Evolutionary conservation across 2,329 filamentous ascomycete genomes (phyloP).

Genomic region (Fusarium albosuccineum): DNA sequence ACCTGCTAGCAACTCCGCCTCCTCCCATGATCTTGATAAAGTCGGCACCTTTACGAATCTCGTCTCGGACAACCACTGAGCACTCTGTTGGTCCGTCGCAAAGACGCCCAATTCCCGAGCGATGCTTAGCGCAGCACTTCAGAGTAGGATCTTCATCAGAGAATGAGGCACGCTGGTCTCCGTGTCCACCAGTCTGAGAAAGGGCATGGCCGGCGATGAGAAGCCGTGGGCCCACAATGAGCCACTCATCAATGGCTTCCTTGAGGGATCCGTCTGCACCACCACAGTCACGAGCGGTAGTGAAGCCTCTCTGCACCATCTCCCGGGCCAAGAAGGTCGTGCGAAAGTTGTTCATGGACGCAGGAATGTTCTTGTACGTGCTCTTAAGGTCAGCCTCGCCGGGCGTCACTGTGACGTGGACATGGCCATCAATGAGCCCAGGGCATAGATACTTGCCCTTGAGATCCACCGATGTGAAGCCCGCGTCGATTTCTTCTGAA

Average conservation of each 20-base stretch:
- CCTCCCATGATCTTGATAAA: conserved; percentile 73
- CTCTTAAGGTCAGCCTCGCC: conserved; percentile 44
- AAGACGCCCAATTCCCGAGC: conserved; percentile 56
- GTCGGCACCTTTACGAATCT: conserved; percentile 67
- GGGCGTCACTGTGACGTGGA: conserved; percentile 49
- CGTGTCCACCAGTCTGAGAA: conserved; percentile 70
- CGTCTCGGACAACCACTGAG: conserved; percentile 63
- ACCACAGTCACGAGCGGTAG: conserved; percentile 69
- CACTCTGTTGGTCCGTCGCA: conserved; percentile 68
- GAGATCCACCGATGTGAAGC: conserved; percentile 34
- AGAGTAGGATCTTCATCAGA: conserved; percentile 13
- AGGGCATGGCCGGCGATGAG: conserved; percentile 68
- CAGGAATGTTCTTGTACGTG: conserved; percentile 47
- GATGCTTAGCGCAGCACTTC: conserved; percentile 59
- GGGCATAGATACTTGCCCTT: conserved; percentile 49
- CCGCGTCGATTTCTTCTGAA: neutral
- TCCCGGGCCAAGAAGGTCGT: conserved; percentile 62
- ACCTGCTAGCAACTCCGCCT: conserved; percentile 68
- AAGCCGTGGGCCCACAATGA: conserved; percentile 67
- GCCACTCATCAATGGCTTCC: conserved; percentile 67
- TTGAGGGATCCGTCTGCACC: conserved; percentile 68
- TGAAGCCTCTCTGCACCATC: conserved; percentile 70
- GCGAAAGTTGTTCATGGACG: conserved; percentile 55
- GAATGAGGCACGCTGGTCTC: conserved; percentile 61
- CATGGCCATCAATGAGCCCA: conserved; percentile 52